Base-by-base conservation (phyloP, 1,284 basidiomycete genomes). In the Ustilago trichophora region DNA sequence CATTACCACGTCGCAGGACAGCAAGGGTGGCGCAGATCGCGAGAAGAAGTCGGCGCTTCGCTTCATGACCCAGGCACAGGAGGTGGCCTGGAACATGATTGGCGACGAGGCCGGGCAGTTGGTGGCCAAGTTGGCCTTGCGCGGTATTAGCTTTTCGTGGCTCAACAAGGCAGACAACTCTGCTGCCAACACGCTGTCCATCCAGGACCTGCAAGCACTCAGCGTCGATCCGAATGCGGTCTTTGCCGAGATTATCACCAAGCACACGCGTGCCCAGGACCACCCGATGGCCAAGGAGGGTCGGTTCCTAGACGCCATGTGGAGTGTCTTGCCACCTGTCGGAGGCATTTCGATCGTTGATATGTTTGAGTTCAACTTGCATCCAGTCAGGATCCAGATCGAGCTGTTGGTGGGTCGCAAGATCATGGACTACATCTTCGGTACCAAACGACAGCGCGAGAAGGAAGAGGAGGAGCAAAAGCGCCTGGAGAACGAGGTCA, bases 41-140 rank as follows among this genome's bases (percentile, higher is more conserved):
- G 88, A 89, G 60, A 90, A 92, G 42, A 83, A 85, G 74, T 91
- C 90, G 0, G 91, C 92, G 2, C 84, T 94, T 32, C 86, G 91
- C 34, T 83, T 97, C 21, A 89, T 91, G 70, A 88, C 92, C 0
- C 88, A 88, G 6, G 92, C 93, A 0, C 87, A 89, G 9, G 91
- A 94, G 78, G 89, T 98, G 45, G 92, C 91, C 0, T 98, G 94
- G 93, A 87, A 88, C 70, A 96, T 98, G 92, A 84, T 96, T 27
- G 91, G 92, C 66, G 86, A 89, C 51, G 83, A 87, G 19, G 72
- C 70, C 29, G 86, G 86, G 36, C 87, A 89, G 45, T 85, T 94
- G 26, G 85, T 98, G 1, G 89, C 92, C 25, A 96, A 97, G 82
- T 85, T 97, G 41, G 89, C 91, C 15, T 87, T 96, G 50, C 87